These are phyloP conservation scores for Stephania cephalantha DNA, from an alignment of 164 flowering plant genomes.

Conservation along the genomic window DNA sequence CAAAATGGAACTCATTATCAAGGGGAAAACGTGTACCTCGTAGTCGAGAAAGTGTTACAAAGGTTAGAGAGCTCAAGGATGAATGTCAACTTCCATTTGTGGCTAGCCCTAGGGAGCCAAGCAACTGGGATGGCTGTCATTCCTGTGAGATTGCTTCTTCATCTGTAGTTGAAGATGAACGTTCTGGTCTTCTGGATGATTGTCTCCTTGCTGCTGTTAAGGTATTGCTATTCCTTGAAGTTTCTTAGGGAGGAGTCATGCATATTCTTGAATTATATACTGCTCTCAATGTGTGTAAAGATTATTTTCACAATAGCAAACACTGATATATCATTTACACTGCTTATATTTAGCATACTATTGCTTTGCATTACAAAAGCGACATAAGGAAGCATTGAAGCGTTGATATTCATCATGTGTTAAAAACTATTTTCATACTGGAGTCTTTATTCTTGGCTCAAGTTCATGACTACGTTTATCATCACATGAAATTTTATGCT, in stretches of 20 bases:
- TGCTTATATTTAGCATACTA: background rate
- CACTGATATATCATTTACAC: background rate
- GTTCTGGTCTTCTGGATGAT: constrained; percentile 49
- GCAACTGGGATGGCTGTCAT: constrained; percentile 21
- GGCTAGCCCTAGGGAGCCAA: constrained; percentile 39
- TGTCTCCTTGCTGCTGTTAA: constrained; percentile 92
- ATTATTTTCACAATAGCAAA: background rate
- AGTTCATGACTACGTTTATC: background rate
- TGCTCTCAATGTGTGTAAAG: background rate
- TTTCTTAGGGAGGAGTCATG: background rate
- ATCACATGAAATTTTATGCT: background rate
- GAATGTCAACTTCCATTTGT: constrained; percentile 23
- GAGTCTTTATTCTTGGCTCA: too few relatives aligned
- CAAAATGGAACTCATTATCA: constrained; percentile 76
- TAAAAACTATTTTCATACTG: background rate
- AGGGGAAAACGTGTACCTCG: constrained; percentile 29
- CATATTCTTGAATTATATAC: background rate
- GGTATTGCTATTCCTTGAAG: constrained; percentile 34
- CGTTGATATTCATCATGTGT: background rate
- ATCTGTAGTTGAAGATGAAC: constrained; percentile 34
- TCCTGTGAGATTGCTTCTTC: constrained; percentile 32
- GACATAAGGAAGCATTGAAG: background rate
- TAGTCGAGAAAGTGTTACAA: constrained; percentile 22
- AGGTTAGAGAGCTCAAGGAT: constrained; percentile 27
- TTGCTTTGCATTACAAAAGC: background rate